Evolutionary conservation across 2,329 filamentous ascomycete species (phyloP).

Genomic region (Ceratocystis ficicola): DNA sequence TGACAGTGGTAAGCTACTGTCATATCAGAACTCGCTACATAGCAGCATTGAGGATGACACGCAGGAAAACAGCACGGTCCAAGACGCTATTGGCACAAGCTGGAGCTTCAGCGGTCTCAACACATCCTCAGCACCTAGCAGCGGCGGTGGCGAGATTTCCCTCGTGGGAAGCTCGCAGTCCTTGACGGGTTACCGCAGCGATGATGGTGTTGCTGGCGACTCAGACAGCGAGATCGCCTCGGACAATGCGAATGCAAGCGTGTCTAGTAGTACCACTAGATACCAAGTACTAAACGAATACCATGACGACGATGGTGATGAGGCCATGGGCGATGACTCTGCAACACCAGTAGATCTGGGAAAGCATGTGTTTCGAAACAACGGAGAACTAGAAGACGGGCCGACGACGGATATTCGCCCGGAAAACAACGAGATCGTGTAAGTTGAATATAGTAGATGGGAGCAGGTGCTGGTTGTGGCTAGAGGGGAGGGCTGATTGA

Average conservation of each 20-base stretch:
- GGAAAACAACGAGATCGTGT: slow-evolving; percentile 18
- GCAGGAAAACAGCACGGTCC: slow-evolving; percentile 27
- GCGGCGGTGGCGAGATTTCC: slow-evolving; percentile 23
- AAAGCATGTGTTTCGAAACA: background rate
- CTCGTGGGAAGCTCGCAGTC: slow-evolving; percentile 24
- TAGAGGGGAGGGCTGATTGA: no score
- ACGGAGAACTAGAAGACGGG: slow-evolving; percentile 10
- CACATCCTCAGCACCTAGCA: slow-evolving; percentile 25
- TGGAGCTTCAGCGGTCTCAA: slow-evolving; percentile 39
- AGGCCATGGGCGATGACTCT: slow-evolving; percentile 21
- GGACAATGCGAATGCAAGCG: slow-evolving; percentile 16
- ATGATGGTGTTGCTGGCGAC: slow-evolving; percentile 33
- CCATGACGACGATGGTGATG: slow-evolving; percentile 22
- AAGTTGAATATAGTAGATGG: background rate
- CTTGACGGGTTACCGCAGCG: slow-evolving; percentile 32
- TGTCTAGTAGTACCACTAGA: background rate
- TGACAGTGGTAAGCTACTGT: slow-evolving; percentile 28
- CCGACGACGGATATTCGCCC: slow-evolving; percentile 22
- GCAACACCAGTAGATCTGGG: slow-evolving; percentile 13
- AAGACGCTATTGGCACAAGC: slow-evolving; percentile 29
- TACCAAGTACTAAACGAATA: slow-evolving; percentile 1
- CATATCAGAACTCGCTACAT: slow-evolving; percentile 31
- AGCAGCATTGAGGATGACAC: slow-evolving; percentile 40
- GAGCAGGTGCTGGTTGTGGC: no score
- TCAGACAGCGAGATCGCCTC: slow-evolving; percentile 30